Conservation (phyloP, 352 stramenopile genomes). For the Phytopythium oedochilum region DNA sequence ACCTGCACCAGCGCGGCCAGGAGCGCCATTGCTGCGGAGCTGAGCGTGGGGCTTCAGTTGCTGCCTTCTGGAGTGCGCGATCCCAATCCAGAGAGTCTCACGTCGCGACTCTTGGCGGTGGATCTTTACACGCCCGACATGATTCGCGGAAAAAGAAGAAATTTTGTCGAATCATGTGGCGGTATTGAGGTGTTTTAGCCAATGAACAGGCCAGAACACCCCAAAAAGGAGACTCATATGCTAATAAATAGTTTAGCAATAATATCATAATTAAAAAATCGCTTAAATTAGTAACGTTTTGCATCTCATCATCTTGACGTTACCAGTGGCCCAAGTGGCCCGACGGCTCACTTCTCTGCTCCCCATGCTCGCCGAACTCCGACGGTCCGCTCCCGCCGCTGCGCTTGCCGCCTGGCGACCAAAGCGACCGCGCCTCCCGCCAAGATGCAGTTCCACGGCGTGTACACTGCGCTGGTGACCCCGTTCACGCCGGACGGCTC, state of each 20-base stretch:
- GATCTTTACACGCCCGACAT: not conserved
- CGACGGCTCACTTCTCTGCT: not conserved
- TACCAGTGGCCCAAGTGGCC: too few species aligned
- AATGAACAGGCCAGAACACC: not conserved
- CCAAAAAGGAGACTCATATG: too few species aligned
- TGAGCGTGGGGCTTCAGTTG: not conserved
- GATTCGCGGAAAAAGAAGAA: not conserved
- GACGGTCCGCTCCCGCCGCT: not conserved
- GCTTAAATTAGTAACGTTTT: too few species aligned
- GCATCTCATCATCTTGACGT: not conserved
- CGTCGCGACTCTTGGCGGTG: not conserved
- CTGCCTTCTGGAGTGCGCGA: too few species aligned
- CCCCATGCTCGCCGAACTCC: not conserved
- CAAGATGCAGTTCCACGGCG: constrained; percentile 62
- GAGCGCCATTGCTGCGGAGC: constrained; percentile 21
- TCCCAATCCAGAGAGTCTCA: too few species aligned
- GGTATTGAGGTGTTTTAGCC: not conserved
- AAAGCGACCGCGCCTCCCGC: not conserved
- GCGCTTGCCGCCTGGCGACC: not conserved
- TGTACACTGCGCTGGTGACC: constrained; percentile 92
- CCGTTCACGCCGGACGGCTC: constrained; percentile 89
- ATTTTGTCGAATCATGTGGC: not conserved
- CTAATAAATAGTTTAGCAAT: too few species aligned
- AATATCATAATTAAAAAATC: too few species aligned
- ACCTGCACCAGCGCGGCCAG: constrained; percentile 36